phyloP scores from a whole-genome alignment of 2,329 filamentous ascomycete genomes.

The Knoxdaviesia proteae region DNA sequence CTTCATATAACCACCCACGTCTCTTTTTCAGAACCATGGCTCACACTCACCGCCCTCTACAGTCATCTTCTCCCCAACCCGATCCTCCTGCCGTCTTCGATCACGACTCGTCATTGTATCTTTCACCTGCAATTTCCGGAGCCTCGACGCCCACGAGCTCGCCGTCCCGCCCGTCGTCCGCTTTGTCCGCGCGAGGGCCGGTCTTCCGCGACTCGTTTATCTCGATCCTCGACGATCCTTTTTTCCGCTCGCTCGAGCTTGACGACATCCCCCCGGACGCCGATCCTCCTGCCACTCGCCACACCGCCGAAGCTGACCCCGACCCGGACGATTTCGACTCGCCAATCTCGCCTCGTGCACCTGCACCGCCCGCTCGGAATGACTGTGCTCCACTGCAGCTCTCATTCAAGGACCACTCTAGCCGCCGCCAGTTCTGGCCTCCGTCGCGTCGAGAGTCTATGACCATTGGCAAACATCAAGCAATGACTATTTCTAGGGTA shows the following conservation, averaged over 20 bases:
- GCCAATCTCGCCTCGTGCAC: neutral
- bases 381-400: too few species aligned
- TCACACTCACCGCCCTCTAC: neutral
- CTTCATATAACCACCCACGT: too few species aligned
- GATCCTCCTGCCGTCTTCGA: slow-evolving; percentile 3
- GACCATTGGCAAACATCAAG: slow-evolving; percentile 12
- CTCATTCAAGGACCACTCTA: neutral
- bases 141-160: slow-evolving; percentile 1
- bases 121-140: slow-evolving; percentile 4
- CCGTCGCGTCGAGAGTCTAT: slow-evolving; percentile 27
- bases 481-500: too few species aligned
- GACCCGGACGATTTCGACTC: slow-evolving; percentile 4
- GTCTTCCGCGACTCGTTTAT: slow-evolving; percentile 23
- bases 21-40: too few species aligned
- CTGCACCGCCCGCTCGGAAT: neutral
- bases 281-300: slow-evolving; percentile 7
- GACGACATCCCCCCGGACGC: neutral
- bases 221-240: slow-evolving; percentile 34
- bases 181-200: neutral
- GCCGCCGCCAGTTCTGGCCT: slow-evolving; percentile 16
- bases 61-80: slow-evolving; percentile 1
- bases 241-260: slow-evolving; percentile 20
- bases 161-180: neutral
- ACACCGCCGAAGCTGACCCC: slow-evolving; percentile 9
- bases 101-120: slow-evolving; percentile 4